phyloP scores from a whole-genome alignment of 2,329 filamentous ascomycete species.

The Geoglossum cookeanum region DNA sequence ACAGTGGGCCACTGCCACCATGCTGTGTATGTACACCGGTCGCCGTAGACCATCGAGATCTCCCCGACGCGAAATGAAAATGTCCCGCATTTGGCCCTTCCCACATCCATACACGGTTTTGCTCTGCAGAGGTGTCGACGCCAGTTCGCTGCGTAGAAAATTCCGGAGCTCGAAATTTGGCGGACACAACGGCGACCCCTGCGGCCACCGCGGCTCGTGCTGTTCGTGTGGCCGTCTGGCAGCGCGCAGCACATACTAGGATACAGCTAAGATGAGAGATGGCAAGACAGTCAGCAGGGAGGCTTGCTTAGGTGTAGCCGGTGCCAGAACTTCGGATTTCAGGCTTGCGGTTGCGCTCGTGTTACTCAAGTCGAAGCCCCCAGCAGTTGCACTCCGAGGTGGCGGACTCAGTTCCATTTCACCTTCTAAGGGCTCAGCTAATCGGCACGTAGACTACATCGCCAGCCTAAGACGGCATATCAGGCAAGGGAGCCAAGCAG shows the following conservation, averaged over 20 bases:
- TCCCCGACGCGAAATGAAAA: too few relatives aligned
- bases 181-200: too few relatives aligned
- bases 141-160: too few relatives aligned
- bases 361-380: background rate
- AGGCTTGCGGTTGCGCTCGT: background rate
- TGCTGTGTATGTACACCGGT: too few relatives aligned
- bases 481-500: background rate
- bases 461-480: background rate
- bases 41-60: too few relatives aligned
- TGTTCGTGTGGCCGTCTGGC: too few relatives aligned
- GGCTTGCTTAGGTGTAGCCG: background rate
- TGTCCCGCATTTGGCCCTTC: too few relatives aligned
- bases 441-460: background rate
- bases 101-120: too few relatives aligned
- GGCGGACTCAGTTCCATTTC: background rate
- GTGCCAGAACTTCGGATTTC: background rate
- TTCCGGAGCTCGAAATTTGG: too few relatives aligned
- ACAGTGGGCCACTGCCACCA: too few relatives aligned
- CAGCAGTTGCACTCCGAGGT: background rate
- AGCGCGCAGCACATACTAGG: background rate
- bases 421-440: background rate
- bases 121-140: too few relatives aligned
- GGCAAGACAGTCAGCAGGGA: background rate
- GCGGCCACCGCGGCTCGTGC: too few relatives aligned
- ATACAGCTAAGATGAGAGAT: background rate